Base-by-base conservation (phyloP, 768 basidiomycete species). In the Lentinula aciculospora region DNA sequence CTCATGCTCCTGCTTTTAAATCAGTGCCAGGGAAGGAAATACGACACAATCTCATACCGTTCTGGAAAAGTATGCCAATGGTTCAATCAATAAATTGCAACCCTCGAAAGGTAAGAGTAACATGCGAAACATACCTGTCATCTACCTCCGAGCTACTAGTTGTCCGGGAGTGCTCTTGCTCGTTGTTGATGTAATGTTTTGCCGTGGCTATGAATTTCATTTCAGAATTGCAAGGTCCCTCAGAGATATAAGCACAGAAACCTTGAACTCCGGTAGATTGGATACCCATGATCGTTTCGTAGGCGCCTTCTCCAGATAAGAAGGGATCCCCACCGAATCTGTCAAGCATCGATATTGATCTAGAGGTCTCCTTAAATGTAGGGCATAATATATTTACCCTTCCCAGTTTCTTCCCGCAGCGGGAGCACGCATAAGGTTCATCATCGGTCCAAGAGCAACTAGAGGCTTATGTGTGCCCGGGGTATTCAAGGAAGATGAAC, bases 291-390 rank as follows among this genome's bases (percentile, higher is more conserved):
- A 83, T 76, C 0, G 79, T 80, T 65, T 79, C 74, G 47, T 78
- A 84, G 2, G 84, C 79, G 5, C 75, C 76, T 64, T 82, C 81
- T 40, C 81, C 81, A 57, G 75, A 72, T 12, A 82, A 71, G 61
- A 76, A 83, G 3, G 81, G 80, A 58, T 82, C 81, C n/a, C 74
- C 72, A 10, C 80, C 79, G 57, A 79, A 80, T 15, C 77, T 78
- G 40, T 59, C 25, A 34, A 46, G 17, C 23, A 15, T 60, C 19
- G 13, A 12, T 25, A 31, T 23, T n/a, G n/a, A 28, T 6, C 3
- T 27, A 53, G 36, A 25, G 25, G 39, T 23, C 8, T 31, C n/a
- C 17, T 2, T n/a, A 3, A 27, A 23, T 15, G 5, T 7, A 29
- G 32, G 29, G 21, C 28, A 12, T 46, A 13, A 12, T 15, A 40